These are phyloP conservation scores for Myxozyma udenii DNA, from an alignment of 805 yeast genomes.

Conservation along the genomic window DNA sequence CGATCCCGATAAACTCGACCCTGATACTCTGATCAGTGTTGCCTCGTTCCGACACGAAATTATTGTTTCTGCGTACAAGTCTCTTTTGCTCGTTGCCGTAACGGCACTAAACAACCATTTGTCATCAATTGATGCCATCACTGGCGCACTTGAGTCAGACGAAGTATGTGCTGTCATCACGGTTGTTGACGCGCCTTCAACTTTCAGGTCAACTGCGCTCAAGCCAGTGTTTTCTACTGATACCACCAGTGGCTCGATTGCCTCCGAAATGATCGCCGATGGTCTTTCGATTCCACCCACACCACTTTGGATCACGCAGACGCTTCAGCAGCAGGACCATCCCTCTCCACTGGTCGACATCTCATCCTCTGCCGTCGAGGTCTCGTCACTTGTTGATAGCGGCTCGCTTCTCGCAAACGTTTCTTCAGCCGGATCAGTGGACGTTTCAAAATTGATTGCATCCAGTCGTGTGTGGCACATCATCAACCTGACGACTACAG, in stretches of 20 bases:
- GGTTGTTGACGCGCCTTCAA: slow-evolving; percentile 38
- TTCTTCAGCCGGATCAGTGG: slow-evolving; percentile 21
- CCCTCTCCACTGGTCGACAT: slow-evolving; percentile 12
- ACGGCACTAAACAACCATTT: slow-evolving; percentile 39
- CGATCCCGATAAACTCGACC: slow-evolving; percentile 35
- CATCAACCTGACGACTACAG: slow-evolving; percentile 26
- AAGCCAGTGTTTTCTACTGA: slow-evolving; percentile 38
- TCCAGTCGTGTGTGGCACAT: slow-evolving; percentile 41
- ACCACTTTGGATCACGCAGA: slow-evolving; percentile 30
- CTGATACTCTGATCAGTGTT: slow-evolving; percentile 20
- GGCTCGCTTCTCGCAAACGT: slow-evolving; percentile 9
- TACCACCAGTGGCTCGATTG: slow-evolving; percentile 39
- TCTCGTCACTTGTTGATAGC: slow-evolving; percentile 18
- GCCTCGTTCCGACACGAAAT: slow-evolving; percentile 31
- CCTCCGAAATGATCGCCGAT: slow-evolving; percentile 39
- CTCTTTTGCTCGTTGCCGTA: slow-evolving; percentile 38
- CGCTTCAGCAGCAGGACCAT: slow-evolving; percentile 18
- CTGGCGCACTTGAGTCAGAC: slow-evolving; percentile 32
- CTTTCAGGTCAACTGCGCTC: slow-evolving; percentile 33
- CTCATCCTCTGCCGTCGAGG: slow-evolving; percentile 10
- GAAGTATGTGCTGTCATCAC: slow-evolving; percentile 40
- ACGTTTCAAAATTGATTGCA: slow-evolving; percentile 31
- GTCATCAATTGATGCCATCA: slow-evolving; percentile 30
- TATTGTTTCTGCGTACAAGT: slow-evolving; percentile 37
- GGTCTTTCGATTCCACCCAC: slow-evolving; percentile 38